Conservation (phyloP, 345 rosid species). For the Lepidium didymum region DNA sequence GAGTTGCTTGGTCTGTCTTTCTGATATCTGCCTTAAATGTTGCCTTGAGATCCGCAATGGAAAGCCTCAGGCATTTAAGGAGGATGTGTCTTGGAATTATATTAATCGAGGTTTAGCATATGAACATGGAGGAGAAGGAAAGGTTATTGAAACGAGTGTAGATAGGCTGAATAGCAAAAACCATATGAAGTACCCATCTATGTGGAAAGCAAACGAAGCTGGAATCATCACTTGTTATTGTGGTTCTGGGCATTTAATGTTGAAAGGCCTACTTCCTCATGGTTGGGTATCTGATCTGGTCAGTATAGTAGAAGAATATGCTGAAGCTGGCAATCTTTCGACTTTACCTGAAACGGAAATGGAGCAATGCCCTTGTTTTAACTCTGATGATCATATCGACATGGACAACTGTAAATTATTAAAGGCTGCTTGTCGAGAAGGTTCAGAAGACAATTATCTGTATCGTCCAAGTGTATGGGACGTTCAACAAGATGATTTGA, state of each 20-base stretch:
- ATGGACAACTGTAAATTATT: conserved; percentile 15
- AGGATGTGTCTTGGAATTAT: conserved; percentile 26
- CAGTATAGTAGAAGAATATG: conserved; percentile 31
- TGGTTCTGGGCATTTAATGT: conserved; percentile 34
- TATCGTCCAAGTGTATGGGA: conserved; percentile 48
- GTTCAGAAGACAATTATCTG: conserved; percentile 48
- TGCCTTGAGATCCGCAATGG: conserved; percentile 53
- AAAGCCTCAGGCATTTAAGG: conserved; percentile 28
- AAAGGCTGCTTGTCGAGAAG: conserved; percentile 56
- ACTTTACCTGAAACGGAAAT: not conserved
- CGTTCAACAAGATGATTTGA: conserved; percentile 31
- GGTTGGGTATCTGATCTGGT: conserved; percentile 35
- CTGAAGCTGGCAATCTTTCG: not conserved
- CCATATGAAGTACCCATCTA: not conserved
- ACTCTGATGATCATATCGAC: conserved; percentile 29
- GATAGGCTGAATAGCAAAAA: conserved; percentile 5
- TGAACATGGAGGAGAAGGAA: conserved; percentile 38
- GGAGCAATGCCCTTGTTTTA: conserved; percentile 41
- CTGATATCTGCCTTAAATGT: conserved; percentile 55
- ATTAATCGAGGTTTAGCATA: conserved; percentile 20
- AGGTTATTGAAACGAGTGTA: not conserved
- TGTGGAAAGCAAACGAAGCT: conserved; percentile 50
- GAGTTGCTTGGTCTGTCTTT: conserved; percentile 41
- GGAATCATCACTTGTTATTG: conserved; percentile 54
- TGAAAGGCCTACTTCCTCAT: conserved; percentile 37